Conservation (phyloP, 2,329 filamentous ascomycete genomes). For the Parastagonospora nodorum region DNA sequence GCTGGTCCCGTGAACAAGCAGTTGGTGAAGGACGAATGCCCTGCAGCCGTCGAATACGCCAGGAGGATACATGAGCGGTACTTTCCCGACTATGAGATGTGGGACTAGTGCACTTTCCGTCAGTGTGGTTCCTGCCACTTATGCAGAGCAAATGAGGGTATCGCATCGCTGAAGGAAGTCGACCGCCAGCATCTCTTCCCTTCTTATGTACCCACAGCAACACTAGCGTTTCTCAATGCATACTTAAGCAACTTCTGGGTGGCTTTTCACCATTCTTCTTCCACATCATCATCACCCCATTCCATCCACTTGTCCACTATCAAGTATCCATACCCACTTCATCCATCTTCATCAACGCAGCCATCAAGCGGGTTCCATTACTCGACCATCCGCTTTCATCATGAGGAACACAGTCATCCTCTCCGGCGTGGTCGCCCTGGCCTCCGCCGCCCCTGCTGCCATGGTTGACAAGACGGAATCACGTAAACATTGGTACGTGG, state of each 20-base stretch:
- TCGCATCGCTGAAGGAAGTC: background rate
- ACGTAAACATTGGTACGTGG: slow-evolving; percentile 3
- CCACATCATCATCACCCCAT: slow-evolving; percentile 12
- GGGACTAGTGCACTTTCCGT: slow-evolving; percentile 18
- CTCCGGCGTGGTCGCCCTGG: slow-evolving; percentile 13
- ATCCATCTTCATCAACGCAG: slow-evolving; percentile 5
- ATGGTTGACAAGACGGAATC: background rate
- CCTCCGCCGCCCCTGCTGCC: slow-evolving; percentile 8
- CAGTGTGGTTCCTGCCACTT: background rate
- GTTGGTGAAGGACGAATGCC: slow-evolving; percentile 53
- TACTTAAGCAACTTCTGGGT: slow-evolving; percentile 7
- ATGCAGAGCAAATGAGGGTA: background rate
- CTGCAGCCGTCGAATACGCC: slow-evolving; percentile 61
- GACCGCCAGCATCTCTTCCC: slow-evolving; percentile 4
- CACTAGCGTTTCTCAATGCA: slow-evolving; percentile 2
- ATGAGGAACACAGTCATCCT: slow-evolving; percentile 16
- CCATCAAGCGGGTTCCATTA: background rate
- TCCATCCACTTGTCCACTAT: slow-evolving; percentile 12
- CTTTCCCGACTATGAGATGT: slow-evolving; percentile 62
- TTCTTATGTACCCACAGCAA: background rate
- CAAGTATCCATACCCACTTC: slow-evolving; percentile 6
- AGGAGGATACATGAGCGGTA: slow-evolving; percentile 60
- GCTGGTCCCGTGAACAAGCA: slow-evolving; percentile 57
- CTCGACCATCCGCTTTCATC: background rate
- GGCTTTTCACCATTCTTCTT: slow-evolving; percentile 6